Conservation (phyloP, 1,139 yeast species). For the Kodamaea derodonti region DNA sequence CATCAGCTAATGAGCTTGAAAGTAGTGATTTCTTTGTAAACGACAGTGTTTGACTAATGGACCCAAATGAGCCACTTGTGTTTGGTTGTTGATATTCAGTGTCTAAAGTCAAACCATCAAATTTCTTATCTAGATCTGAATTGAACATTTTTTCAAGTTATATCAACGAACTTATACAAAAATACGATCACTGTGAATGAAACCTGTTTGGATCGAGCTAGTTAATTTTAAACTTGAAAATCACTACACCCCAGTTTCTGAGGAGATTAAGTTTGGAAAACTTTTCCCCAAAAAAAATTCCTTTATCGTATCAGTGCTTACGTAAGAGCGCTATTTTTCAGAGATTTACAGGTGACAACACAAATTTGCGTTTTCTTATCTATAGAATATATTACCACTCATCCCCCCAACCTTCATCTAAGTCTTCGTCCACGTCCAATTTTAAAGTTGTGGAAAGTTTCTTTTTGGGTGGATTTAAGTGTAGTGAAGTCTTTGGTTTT, state of each 20-base stretch:
- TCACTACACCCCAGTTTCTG: too few relatives aligned
- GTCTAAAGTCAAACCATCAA: conserved; percentile 12
- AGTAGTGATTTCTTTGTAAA: conserved; percentile 20
- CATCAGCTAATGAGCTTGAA: conserved; percentile 25
- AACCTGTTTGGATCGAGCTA: too few relatives aligned
- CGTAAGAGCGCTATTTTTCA: background rate
- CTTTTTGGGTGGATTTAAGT: too few relatives aligned
- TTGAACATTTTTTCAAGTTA: conserved; percentile 11
- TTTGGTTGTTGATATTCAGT: conserved; percentile 1
- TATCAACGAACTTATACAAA: too few relatives aligned
- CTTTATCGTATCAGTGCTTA: background rate
- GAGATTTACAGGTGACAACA: background rate
- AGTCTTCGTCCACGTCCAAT: conserved; percentile 36
- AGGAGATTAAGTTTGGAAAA: conserved; percentile 1
- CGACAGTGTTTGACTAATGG: conserved; percentile 3
- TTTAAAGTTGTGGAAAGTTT: too few relatives aligned
- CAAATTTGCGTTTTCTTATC: too few relatives aligned
- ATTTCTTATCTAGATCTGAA: conserved; percentile 18
- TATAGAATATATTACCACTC: conserved; percentile 18
- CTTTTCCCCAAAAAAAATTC: background rate
- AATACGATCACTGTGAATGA: too few relatives aligned
- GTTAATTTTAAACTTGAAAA: too few relatives aligned
- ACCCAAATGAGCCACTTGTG: background rate
- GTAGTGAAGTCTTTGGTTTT: too few relatives aligned
- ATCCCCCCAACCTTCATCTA: conserved; percentile 51